Percentiles rank a stretch among this genome's conserved stretches.
Evolutionary conservation across 2,329 filamentous ascomycete genomes (phyloP).

Genomic region (Colletotrichum sp.): DNA sequence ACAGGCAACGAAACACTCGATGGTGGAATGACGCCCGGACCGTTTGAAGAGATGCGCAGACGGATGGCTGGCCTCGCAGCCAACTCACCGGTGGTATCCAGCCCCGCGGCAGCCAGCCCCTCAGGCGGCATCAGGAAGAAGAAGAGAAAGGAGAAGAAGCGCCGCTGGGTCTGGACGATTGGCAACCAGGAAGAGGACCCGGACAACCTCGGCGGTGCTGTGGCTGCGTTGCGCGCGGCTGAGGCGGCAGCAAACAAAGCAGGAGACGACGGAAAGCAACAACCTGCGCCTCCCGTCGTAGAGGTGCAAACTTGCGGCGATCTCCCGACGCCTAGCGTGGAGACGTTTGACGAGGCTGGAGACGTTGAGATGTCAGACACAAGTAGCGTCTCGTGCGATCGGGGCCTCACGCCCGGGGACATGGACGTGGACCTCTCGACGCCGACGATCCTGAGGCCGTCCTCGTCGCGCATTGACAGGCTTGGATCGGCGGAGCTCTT

Average conservation of each 20-base stretch:
- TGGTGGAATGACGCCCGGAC: constrained; percentile 66
- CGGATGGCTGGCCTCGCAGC: constrained; percentile 56
- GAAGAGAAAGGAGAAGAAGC: constrained; percentile 63
- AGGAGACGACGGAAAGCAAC: constrained; percentile 1
- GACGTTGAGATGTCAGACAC: constrained; percentile 59
- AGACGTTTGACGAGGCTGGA: constrained; percentile 35
- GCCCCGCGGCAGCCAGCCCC: constrained; percentile 30
- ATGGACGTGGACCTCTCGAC: constrained; percentile 44
- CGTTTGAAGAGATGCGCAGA: constrained; percentile 67
- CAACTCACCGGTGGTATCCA: constrained; percentile 39
- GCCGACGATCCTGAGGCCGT: constrained; percentile 34
- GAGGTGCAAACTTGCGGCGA: constrained; percentile 26
- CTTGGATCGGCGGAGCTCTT: constrained; percentile 32
- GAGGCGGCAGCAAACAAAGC: constrained; percentile 29
- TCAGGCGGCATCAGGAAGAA: constrained; percentile 56
- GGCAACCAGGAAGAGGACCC: constrained; percentile 55
- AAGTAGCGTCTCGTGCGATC: constrained; percentile 41
- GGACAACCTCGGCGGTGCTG: constrained; percentile 46
- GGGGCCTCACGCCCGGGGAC: constrained; percentile 31
- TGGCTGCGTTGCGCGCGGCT: constrained; percentile 43
- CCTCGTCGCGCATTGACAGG: constrained; percentile 15
- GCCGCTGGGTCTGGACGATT: constrained; percentile 72
- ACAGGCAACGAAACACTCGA: constrained; percentile 61
- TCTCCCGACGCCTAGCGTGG: constrained; percentile 46
- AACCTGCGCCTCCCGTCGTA: not conserved